Base-by-base conservation (phyloP, 176 grass and related monocot genomes). In the Rhipidocladum racemiflorum region DNA sequence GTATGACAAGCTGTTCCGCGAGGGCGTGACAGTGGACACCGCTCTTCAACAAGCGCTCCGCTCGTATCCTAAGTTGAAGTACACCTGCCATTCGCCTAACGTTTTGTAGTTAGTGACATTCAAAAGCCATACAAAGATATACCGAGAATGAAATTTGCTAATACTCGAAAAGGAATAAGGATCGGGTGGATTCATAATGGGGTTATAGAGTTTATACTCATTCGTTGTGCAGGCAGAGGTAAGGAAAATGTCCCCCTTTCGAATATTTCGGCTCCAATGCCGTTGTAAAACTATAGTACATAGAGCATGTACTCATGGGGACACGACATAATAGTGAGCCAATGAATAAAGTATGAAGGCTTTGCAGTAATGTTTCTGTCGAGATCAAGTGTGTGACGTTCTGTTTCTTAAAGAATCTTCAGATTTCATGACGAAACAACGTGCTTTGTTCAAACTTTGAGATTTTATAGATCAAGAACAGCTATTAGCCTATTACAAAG, bases 1-100 rank as follows among this genome's bases (percentile, higher is more conserved):
- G 6, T 99, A 93, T n/a, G 96, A 95, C 15, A 81, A 90, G 65
- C 73, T 99, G 71, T 99, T 95, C 82, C 88, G 90, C 1, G 92
- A 99, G 72, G 91, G 96, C 18, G 89, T 90, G 44, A 88, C 85
- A 21, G 84, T 91, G 54, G 92, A 95, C 76, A 90, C 75, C 0
- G 92, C 96, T 35, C 85, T 99, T 48, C 96, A 89, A 42, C 83
- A 87, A 68, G 92, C 96, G 2, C 89, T 91, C 32, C 82, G 92
- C 1, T 63, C 68, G 4, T 78, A 95, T 86, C 88, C 90, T 5
- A 99, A 95, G 80, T 71, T 88, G 83, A 99, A 92, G 69, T 99
- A 90, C 79, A 87, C 68, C 46, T 99, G 96, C 83, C 96, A 99
- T 81, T 80, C 91, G 27, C 87, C 86, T n/a, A 70, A 81, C 65